These are phyloP conservation scores for Papilionanthe hybrid DNA, from an alignment of 116 monocot species.

Conservation along the genomic window DNA sequence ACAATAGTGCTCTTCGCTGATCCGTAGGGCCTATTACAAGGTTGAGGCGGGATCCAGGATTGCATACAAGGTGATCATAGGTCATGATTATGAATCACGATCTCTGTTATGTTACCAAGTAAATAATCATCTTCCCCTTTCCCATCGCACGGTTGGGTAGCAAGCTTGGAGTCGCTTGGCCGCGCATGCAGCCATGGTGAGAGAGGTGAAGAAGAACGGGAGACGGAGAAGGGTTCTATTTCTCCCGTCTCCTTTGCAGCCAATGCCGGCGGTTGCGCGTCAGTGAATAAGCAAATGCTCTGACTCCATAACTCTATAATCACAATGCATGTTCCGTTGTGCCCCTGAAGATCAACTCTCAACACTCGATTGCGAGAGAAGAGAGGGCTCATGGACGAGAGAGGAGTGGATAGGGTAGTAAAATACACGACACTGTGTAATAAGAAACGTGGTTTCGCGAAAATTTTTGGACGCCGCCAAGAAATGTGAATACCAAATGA, in stretches of 20 bases:
- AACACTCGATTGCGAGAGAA: too few relatives aligned
- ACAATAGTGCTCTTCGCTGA: constrained; percentile 98
- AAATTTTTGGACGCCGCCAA: too few relatives aligned
- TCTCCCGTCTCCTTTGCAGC: not conserved
- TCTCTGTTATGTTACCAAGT: constrained; percentile 91
- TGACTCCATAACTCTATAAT: too few relatives aligned
- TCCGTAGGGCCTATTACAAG: constrained; percentile 90
- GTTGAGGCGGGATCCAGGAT: constrained; percentile 87
- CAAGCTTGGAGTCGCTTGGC: constrained; percentile 39
- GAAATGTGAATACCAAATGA: too few relatives aligned
- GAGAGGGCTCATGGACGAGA: too few relatives aligned
- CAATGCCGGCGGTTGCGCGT: too few relatives aligned
- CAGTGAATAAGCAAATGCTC: too few relatives aligned
- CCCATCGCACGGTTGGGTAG: not conserved
- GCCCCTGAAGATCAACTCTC: too few relatives aligned
- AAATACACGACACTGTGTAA: too few relatives aligned
- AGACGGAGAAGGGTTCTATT: not conserved
- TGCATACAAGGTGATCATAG: constrained; percentile 80
- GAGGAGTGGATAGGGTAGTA: too few relatives aligned
- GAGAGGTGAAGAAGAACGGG: not conserved
- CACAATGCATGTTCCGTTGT: too few relatives aligned
- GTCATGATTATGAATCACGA: constrained; percentile 98
- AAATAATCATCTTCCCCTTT: constrained; percentile 74
- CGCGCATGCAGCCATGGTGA: constrained; percentile 27
- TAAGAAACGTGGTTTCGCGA: too few relatives aligned